phyloP scores from a whole-genome alignment of 208 protist species.

The Angomonas desouzai region DNA sequence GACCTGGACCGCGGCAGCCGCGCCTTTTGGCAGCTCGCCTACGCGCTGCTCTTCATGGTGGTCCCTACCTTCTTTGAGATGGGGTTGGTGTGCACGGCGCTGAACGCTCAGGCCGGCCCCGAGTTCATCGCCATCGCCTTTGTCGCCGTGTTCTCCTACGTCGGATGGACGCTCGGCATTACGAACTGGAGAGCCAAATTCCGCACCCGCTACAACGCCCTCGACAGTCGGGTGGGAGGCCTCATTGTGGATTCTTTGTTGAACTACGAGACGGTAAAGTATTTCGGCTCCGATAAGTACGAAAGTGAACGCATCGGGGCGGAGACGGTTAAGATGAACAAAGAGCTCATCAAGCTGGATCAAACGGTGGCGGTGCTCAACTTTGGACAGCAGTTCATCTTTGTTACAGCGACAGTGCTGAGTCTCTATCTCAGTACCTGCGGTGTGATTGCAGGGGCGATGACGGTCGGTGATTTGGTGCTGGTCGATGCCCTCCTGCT shows the following conservation, averaged over 20 bases:
- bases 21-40: conserved; percentile 87
- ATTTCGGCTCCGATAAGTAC: conserved; percentile 87
- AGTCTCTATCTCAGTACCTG: conserved; percentile 84
- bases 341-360: conserved; percentile 69
- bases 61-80: conserved; percentile 93
- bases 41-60: conserved; percentile 90
- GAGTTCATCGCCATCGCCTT: conserved; percentile 86
- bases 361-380: conserved; percentile 91
- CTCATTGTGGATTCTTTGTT: conserved; percentile 92
- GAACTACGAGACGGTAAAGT: conserved; percentile 96
- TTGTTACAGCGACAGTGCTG: conserved; percentile 73
- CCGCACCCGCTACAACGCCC: conserved; percentile 83
- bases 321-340: conserved; percentile 79
- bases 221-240: conserved; percentile 86
- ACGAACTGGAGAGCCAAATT: conserved; percentile 90
- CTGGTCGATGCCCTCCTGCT: conserved; percentile 92
- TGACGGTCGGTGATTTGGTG: conserved; percentile 95
- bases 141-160: conserved; percentile 77
- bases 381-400: conserved; percentile 94
- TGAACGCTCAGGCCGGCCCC: conserved; percentile 77
- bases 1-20: conserved; percentile 91
- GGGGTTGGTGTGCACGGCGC: conserved; percentile 81
- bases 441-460: conserved; percentile 68
- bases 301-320: conserved; percentile 68
- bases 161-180: conserved; percentile 82